phyloP scores from a whole-genome alignment of 2,329 filamentous ascomycete genomes.

The Trichoderma sp. region DNA sequence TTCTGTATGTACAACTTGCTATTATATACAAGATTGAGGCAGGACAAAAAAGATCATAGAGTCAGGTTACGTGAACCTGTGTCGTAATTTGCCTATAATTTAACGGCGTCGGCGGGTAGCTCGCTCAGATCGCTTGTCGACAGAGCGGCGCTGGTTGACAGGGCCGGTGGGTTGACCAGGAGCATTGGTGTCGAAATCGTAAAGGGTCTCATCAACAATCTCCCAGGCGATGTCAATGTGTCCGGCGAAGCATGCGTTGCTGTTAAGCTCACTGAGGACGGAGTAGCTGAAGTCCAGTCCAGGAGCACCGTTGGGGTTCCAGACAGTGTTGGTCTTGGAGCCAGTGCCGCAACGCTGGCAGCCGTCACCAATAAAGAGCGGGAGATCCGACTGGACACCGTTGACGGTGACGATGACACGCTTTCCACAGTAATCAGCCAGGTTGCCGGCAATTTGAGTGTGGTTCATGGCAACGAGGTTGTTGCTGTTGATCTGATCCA shows the following conservation, averaged over 20 bases:
- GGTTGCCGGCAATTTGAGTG: slow-evolving; percentile 13
- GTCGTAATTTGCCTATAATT: not conserved
- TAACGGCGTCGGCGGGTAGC: not conserved
- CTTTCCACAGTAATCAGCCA: slow-evolving; percentile 23
- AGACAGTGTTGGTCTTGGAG: not conserved
- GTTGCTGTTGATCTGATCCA: slow-evolving; percentile 21
- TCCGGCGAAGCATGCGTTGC: slow-evolving; percentile 19
- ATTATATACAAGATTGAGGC: not conserved
- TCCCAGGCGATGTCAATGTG: slow-evolving; percentile 22
- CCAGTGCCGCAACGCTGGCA: slow-evolving; percentile 22
- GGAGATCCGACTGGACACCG: slow-evolving; percentile 11
- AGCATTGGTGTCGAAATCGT: slow-evolving; percentile 21
- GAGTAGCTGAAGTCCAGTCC: slow-evolving; percentile 22
- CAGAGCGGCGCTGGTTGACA: not conserved
- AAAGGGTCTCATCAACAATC: slow-evolving; percentile 23
- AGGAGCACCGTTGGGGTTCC: slow-evolving; percentile 21
- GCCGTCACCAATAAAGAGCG: slow-evolving; percentile 22
- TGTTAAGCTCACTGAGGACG: slow-evolving; percentile 14
- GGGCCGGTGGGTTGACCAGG: slow-evolving; percentile 6
- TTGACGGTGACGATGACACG: slow-evolving; percentile 22
- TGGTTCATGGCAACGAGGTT: slow-evolving; percentile 24
- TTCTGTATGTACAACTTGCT: not conserved
- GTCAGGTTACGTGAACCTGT: not conserved
- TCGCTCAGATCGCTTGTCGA: not conserved
- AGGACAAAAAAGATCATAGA: not conserved